Conservation (phyloP, 140 eudicot genomes). For the Flaveria floridana region DNA sequence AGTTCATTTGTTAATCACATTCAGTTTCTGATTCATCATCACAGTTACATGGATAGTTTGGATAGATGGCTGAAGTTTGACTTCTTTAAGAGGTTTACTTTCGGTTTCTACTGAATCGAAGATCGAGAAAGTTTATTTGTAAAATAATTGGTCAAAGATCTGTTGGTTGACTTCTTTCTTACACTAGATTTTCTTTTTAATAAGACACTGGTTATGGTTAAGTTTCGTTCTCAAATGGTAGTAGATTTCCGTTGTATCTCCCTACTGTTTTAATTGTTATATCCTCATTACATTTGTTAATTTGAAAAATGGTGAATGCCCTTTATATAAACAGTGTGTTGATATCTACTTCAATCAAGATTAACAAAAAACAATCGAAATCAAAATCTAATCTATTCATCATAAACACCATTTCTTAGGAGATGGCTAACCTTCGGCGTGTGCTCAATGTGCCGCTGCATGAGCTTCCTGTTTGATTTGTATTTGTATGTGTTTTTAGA, state of each 20-base stretch:
- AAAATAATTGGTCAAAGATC: slow-evolving; percentile 6
- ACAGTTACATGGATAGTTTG: background rate
- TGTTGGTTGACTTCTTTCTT: slow-evolving; percentile 10
- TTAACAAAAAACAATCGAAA: background rate
- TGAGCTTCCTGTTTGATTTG: too few relatives aligned
- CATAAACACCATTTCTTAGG: slow-evolving; percentile 39
- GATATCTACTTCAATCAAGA: background rate
- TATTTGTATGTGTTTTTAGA: too few relatives aligned
- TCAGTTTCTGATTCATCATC: background rate
- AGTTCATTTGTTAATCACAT: background rate
- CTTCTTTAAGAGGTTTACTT: background rate
- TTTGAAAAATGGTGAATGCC: background rate
- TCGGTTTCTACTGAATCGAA: background rate
- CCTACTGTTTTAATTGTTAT: too few relatives aligned
- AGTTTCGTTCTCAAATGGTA: background rate
- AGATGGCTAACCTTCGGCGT: slow-evolving; percentile 27
- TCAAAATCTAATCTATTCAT: slow-evolving; percentile 26
- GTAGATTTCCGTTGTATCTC: too few relatives aligned
- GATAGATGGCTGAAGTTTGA: slow-evolving; percentile 15
- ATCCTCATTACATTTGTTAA: background rate
- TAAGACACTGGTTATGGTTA: background rate
- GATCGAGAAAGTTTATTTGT: background rate
- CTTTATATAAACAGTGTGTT: background rate
- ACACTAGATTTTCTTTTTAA: background rate
- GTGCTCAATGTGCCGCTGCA: too few relatives aligned